These are phyloP conservation scores for Calonectria honghensis DNA, from an alignment of 2,329 filamentous ascomycete species.

Conservation along the genomic window DNA sequence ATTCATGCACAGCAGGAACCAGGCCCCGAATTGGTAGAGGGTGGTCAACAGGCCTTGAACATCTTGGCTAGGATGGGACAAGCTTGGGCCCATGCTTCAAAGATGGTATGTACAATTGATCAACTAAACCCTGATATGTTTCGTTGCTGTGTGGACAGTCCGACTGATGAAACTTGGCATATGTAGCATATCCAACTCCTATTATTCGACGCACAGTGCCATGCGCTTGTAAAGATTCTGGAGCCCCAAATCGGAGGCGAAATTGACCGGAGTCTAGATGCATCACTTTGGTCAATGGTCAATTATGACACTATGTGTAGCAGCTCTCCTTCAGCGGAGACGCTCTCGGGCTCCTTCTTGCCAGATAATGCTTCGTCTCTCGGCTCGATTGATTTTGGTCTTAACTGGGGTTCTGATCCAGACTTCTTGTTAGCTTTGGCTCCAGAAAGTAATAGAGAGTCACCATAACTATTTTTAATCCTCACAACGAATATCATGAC, in stretches of 20 bases:
- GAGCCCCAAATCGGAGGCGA: conserved; percentile 18
- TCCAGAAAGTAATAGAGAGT: not conserved
- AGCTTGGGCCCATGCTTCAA: conserved; percentile 41
- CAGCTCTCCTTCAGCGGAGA: not conserved
- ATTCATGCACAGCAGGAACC: conserved; percentile 12
- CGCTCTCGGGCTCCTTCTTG: not conserved
- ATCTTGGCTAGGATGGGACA: conserved; percentile 33
- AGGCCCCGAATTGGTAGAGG: conserved; percentile 7
- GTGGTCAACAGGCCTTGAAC: conserved; percentile 12
- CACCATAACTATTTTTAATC: not conserved
- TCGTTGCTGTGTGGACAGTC: not conserved
- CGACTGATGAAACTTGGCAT: not conserved
- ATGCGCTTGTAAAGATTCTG: conserved; percentile 29
- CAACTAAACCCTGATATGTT: not conserved
- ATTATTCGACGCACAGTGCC: conserved; percentile 37
- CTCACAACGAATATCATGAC: not conserved
- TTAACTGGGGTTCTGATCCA: not conserved
- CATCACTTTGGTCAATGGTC: conserved; percentile 39
- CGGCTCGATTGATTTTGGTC: not conserved
- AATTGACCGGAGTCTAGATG: conserved; percentile 33
- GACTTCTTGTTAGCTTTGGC: not conserved
- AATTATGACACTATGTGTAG: conserved; percentile 40
- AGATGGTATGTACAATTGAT: conserved; percentile 33
- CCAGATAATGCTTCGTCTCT: not conserved
- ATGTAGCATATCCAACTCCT: conserved; percentile 32